phyloP scores from a whole-genome alignment of 768 basidiomycete genomes.

The Auricularia sp. region DNA sequence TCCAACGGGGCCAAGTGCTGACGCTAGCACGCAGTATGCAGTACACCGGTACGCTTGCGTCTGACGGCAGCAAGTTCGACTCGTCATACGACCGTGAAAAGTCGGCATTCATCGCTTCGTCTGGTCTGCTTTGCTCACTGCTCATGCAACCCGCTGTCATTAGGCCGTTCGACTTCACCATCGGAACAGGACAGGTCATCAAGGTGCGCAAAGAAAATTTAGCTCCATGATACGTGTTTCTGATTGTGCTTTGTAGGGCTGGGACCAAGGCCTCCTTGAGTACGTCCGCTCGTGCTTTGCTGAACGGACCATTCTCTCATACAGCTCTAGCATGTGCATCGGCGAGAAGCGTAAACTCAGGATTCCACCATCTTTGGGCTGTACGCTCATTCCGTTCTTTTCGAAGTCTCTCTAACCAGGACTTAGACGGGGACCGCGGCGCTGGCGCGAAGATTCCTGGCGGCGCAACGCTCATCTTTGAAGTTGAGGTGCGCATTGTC shows the following conservation, averaged over 20 bases:
- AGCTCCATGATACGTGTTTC: neutral
- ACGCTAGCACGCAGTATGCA: slow-evolving; percentile 3
- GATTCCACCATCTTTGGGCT: slow-evolving; percentile 27
- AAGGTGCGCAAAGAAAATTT: neutral
- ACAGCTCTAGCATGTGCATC: slow-evolving; percentile 21
- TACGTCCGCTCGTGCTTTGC: neutral
- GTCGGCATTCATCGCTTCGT: neutral
- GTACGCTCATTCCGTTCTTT: slow-evolving; percentile 13
- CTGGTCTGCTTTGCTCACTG: neutral
- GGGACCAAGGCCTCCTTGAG: slow-evolving; percentile 10
- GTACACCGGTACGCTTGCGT: slow-evolving; percentile 8
- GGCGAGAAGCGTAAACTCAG: slow-evolving; percentile 28
- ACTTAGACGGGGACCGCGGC: slow-evolving; percentile 17
- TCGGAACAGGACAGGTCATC: slow-evolving; percentile 9
- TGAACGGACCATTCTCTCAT: neutral
- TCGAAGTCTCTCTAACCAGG: neutral
- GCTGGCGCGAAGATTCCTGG: slow-evolving; percentile 29
- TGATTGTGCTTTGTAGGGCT: neutral
- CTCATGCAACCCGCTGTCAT: neutral
- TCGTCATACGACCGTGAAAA: slow-evolving; percentile 9
- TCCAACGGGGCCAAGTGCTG: neutral
- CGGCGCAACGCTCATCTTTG: slow-evolving; percentile 25
- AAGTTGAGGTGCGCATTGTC: slow-evolving; percentile 19
- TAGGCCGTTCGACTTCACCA: slow-evolving; percentile 8
- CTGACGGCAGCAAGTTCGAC: slow-evolving; percentile 9